These are phyloP conservation scores for Thermoascus crustaceus DNA, from an alignment of 2,329 filamentous ascomycete genomes.

Conservation along the genomic window DNA sequence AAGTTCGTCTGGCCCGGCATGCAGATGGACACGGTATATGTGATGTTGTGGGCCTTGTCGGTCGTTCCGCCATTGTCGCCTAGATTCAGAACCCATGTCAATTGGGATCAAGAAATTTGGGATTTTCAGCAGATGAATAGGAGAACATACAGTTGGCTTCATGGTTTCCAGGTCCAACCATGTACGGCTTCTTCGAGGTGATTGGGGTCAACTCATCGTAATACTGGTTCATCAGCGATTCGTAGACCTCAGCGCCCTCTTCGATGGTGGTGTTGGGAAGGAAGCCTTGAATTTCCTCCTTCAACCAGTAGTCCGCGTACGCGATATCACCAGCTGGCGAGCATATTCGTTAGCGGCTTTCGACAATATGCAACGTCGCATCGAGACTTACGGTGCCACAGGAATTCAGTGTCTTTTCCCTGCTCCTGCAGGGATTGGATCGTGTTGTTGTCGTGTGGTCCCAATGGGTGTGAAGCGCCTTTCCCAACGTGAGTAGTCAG, in stretches of 20 bases:
- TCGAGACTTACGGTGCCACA: constrained; percentile 10
- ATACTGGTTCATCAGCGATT: constrained; percentile 7
- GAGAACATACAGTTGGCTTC: constrained; percentile 9
- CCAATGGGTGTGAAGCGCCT: constrained; percentile 3
- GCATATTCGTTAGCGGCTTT: background rate
- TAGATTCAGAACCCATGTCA: background rate
- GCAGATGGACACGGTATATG: constrained; percentile 14
- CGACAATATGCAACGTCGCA: background rate
- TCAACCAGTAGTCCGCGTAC: constrained; percentile 12
- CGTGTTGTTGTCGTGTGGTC: constrained; percentile 8
- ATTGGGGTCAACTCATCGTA: constrained; percentile 8
- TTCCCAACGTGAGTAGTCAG: constrained; percentile 8
- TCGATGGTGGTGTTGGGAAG: constrained; percentile 5
- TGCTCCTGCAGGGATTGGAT: constrained; percentile 6
- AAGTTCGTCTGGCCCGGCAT: constrained; percentile 17
- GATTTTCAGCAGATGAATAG: too few relatives aligned
- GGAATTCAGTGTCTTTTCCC: constrained; percentile 8
- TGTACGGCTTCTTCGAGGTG: constrained; percentile 8
- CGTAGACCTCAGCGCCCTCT: constrained; percentile 6
- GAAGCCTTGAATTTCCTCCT: constrained; percentile 7
- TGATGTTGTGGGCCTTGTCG: constrained; percentile 8
- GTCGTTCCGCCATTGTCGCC: constrained; percentile 10
- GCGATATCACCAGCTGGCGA: constrained; percentile 9
- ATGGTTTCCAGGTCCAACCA: constrained; percentile 12
- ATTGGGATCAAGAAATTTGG: too few relatives aligned